A percentile compares a stretch with the other conserved stretches of the same genome.
phyloP scores from a whole-genome alignment of 2,329 filamentous ascomycete genomes.

The Polychaeton citri region DNA sequence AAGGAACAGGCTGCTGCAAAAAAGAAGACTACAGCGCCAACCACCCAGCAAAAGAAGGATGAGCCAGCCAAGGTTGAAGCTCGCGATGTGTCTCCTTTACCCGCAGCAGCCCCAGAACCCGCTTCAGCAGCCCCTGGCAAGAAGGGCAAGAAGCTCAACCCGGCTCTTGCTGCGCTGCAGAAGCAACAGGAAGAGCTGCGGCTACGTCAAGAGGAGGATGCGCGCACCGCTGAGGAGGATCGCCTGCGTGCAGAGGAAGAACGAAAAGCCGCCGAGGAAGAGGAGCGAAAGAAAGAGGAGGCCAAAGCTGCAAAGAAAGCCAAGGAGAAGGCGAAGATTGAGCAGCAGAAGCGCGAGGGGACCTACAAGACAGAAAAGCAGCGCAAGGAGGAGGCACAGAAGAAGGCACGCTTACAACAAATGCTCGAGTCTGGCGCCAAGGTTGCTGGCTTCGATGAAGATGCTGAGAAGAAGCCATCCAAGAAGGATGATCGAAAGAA shows the following conservation, averaged over 20 bases:
- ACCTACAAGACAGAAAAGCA: conserved; percentile 80
- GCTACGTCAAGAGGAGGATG: conserved; percentile 50
- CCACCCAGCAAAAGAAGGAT: conserved; percentile 13
- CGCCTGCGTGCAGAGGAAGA: conserved; percentile 54
- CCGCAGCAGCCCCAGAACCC: conserved; percentile 32
- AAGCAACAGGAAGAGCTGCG: conserved; percentile 65
- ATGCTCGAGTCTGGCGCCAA: conserved; percentile 66
- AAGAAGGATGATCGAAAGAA: conserved; percentile 64
- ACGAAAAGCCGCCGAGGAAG: conserved; percentile 53
- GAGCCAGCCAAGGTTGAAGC: conserved; percentile 30
- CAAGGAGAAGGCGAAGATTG: conserved; percentile 73
- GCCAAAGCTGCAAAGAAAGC: conserved; percentile 68
- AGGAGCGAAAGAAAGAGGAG: conserved; percentile 56
- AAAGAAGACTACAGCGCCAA: conserved; percentile 54
- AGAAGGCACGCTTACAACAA: conserved; percentile 70
- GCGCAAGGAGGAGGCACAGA: conserved; percentile 65
- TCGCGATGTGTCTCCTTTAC: no score
- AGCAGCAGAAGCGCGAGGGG: conserved; percentile 77
- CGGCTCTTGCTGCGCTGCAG: conserved; percentile 59
- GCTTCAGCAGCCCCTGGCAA: conserved; percentile 44
- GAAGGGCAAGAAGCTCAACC: conserved; percentile 70
- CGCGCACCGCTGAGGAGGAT: conserved; percentile 48
- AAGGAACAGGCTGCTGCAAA: conserved; percentile 87
- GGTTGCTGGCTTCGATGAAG: conserved; percentile 44
- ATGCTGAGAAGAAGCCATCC: conserved; percentile 58